Evolutionary conservation across 2,329 filamentous ascomycete species (phyloP).

Genomic region (Fusarium graminum): DNA sequence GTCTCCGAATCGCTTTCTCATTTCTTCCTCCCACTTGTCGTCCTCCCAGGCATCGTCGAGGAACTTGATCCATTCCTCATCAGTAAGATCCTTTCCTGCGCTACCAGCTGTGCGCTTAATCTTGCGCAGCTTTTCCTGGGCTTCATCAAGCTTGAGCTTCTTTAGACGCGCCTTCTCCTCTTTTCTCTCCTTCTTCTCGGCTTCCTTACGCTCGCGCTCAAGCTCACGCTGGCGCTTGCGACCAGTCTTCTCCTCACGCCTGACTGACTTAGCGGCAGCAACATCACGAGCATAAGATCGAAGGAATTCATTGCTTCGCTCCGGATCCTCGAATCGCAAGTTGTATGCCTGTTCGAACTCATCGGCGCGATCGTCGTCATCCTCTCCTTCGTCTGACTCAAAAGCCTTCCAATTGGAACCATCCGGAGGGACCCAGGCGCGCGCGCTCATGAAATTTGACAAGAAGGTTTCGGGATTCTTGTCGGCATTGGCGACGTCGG

Average conservation of each 20-base stretch:
- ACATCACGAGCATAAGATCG: conserved; percentile 91
- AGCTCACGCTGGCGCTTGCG: conserved; percentile 83
- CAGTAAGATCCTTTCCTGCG: conserved; percentile 72
- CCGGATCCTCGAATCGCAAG: conserved; percentile 92
- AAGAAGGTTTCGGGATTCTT: conserved; percentile 92
- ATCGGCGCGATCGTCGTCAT: conserved; percentile 77
- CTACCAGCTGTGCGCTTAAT: conserved; percentile 92
- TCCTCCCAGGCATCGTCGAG: conserved; percentile 92
- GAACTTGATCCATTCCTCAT: conserved; percentile 87
- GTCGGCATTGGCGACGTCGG: conserved; percentile 81
- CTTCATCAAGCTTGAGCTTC: conserved; percentile 90
- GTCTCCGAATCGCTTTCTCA: conserved; percentile 89
- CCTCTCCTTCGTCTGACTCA: conserved; percentile 93
- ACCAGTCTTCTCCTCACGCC: conserved; percentile 82
- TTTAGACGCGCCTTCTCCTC: conserved; percentile 86
- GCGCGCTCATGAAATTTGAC: conserved; percentile 94
- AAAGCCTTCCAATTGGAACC: conserved; percentile 80
- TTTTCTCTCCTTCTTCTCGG: conserved; percentile 79
- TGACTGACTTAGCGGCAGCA: conserved; percentile 83
- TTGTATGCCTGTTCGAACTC: conserved; percentile 95
- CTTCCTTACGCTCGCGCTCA: conserved; percentile 82
- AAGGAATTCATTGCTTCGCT: conserved; percentile 87
- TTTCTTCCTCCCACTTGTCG: conserved; percentile 89
- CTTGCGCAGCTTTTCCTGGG: conserved; percentile 85
- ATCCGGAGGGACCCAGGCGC: conserved; percentile 85